Conservation (phyloP, 345 rosid genomes). For the Theobroma cacao region DNA sequence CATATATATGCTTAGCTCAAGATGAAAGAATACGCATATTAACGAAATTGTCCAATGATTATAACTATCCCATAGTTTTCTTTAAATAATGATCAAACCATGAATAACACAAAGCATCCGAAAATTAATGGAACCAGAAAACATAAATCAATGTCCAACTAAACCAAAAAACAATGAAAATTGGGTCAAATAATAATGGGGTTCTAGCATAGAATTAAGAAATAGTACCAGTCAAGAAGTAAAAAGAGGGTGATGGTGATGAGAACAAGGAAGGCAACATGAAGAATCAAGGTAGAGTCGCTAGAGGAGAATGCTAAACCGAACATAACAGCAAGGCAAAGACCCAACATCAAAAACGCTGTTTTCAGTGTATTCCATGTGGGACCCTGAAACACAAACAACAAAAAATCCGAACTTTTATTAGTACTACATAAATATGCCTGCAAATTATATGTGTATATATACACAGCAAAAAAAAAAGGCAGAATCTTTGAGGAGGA, state of each 20-base stretch:
- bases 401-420: slow-evolving; percentile 1
- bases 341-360: slow-evolving; percentile 68
- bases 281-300: slow-evolving; percentile 64
- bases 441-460: neutral
- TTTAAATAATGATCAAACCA: neutral
- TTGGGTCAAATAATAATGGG: neutral
- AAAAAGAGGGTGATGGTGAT: slow-evolving; percentile 69
- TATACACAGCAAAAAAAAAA: neutral
- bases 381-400: slow-evolving; percentile 53
- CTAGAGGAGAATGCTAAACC: slow-evolving; percentile 78
- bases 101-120: neutral
- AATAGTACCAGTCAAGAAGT: slow-evolving; percentile 77
- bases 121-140: neutral
- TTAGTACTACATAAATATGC: neutral
- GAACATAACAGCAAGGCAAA: slow-evolving; percentile 68
- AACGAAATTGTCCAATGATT: neutral
- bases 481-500: neutral
- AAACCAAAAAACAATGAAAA: neutral
- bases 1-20: too few species aligned
- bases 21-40: neutral
- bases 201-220: neutral
- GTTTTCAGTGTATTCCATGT: slow-evolving; percentile 82
- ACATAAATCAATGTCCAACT: neutral
- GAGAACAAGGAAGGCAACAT: slow-evolving; percentile 67
- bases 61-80: neutral